These are phyloP conservation scores for Diophrys appendiculata DNA, from an alignment of 73 alveolate species.

Conservation along the genomic window DNA sequence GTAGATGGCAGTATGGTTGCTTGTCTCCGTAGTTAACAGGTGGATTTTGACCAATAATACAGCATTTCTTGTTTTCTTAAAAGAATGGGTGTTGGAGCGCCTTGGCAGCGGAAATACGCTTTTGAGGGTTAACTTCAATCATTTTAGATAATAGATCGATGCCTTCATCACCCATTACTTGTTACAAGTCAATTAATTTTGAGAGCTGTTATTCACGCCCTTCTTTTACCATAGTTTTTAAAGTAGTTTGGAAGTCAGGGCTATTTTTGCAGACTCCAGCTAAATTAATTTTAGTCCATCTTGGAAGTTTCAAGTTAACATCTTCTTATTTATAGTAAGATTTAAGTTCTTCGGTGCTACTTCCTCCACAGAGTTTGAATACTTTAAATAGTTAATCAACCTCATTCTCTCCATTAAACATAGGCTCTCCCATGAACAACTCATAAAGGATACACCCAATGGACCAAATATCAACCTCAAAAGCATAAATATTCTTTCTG, in stretches of 20 bases:
- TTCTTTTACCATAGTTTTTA: conserved; percentile 45
- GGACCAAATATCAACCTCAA: conserved; percentile 95
- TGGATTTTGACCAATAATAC: not conserved
- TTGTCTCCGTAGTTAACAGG: not conserved
- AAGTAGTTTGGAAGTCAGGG: conserved; percentile 42
- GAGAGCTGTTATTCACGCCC: conserved; percentile 59
- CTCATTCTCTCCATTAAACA: conserved; percentile 90
- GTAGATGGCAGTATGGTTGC: conserved; percentile 4
- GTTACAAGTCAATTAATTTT: conserved; percentile 55
- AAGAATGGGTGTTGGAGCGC: conserved; percentile 81
- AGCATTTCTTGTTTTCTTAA: not conserved
- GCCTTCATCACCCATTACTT: conserved; percentile 68
- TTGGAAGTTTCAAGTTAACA: conserved; percentile 54
- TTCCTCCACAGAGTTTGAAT: conserved; percentile 77
- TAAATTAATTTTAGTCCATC: conserved; percentile 68
- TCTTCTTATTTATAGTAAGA: not conserved
- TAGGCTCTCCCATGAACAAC: conserved; percentile 78
- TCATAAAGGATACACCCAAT: conserved; percentile 96
- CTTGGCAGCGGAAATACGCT: conserved; percentile 59
- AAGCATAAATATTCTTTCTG: conserved; percentile 81
- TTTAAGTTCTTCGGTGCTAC: no score
- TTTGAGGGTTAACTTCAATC: conserved; percentile 61
- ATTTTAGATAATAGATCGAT: conserved; percentile 61
- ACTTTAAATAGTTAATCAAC: conserved; percentile 81
- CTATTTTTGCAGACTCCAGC: conserved; percentile 33